Conservation (phyloP, 208 protist species). For the Zelonia costaricensis region DNA sequence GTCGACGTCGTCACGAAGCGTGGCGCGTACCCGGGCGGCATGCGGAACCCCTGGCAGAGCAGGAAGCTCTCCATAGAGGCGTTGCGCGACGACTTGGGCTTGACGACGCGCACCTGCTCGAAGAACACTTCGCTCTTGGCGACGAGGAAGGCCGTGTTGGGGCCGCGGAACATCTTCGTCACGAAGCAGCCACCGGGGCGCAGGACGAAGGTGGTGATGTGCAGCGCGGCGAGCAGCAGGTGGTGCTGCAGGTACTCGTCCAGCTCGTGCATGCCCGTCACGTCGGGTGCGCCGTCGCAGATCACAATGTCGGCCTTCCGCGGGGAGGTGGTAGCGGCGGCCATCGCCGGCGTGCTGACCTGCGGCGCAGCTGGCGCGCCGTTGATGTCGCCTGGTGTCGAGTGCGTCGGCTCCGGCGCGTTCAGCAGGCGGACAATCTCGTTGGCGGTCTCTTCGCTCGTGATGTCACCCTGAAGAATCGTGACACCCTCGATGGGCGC, state of each 20-base stretch:
- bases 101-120: conserved; percentile 92
- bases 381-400: too few species aligned
- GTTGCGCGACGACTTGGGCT: conserved; percentile 96
- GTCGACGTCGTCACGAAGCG: conserved; percentile 29
- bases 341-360: background rate
- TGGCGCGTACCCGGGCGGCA: conserved; percentile 85
- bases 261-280: conserved; percentile 99
- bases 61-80: conserved; percentile 97
- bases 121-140: conserved; percentile 98
- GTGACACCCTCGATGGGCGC: conserved; percentile 97
- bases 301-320: conserved; percentile 97
- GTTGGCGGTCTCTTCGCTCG: conserved; percentile 72
- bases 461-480: conserved; percentile 91
- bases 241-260: conserved; percentile 99
- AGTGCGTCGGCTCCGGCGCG: conserved; percentile 24
- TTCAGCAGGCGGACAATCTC: conserved; percentile 94
- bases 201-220: conserved; percentile 98
- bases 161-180: conserved; percentile 99
- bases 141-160: conserved; percentile 92
- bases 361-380: too few species aligned
- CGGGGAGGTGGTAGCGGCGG: conserved; percentile 2
- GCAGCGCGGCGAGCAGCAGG: conserved; percentile 97
- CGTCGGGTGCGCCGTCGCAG: conserved; percentile 99
- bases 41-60: conserved; percentile 92
- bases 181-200: conserved; percentile 93